A percentile compares a stretch with the other conserved stretches of the same genome.
phyloP scores from a whole-genome alignment of 2,329 filamentous ascomycete genomes.

The Rhynchosporium agropyri region DNA sequence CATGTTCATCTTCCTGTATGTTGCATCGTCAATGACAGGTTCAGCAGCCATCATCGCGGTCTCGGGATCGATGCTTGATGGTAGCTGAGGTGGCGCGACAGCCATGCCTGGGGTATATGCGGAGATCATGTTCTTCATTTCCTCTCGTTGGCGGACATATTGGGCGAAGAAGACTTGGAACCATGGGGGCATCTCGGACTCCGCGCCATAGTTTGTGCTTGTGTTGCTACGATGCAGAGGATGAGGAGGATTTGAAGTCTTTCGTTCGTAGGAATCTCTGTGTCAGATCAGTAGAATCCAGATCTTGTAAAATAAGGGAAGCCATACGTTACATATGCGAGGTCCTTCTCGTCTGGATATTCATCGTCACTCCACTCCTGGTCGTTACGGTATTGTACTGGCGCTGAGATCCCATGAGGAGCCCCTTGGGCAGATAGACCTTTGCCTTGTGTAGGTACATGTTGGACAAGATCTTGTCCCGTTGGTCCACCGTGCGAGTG shows the following conservation, averaged over 20 bases:
- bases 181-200: slow-evolving; percentile 60
- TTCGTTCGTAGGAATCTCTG: background rate
- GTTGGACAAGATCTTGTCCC: slow-evolving; percentile 12
- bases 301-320: background rate
- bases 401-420: slow-evolving; percentile 20
- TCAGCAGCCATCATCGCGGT: slow-evolving; percentile 15
- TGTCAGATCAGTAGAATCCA: background rate
- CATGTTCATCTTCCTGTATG: slow-evolving; percentile 64
- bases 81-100: slow-evolving; percentile 23
- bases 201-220: slow-evolving; percentile 30
- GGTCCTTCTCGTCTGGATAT: slow-evolving; percentile 26
- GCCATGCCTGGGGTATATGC: slow-evolving; percentile 34
- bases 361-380: slow-evolving; percentile 10
- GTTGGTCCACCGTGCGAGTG: slow-evolving; percentile 28
- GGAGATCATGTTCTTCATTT: slow-evolving; percentile 59
- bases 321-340: slow-evolving; percentile 16
- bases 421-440: slow-evolving; percentile 18
- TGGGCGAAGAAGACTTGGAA: slow-evolving; percentile 66
- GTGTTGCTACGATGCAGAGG: slow-evolving; percentile 3
- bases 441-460: background rate
- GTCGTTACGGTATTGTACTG: slow-evolving; percentile 17
- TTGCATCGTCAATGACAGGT: slow-evolving; percentile 44
- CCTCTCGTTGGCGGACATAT: slow-evolving; percentile 61
- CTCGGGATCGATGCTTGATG: slow-evolving; percentile 7
- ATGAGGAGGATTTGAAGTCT: background rate